Evolutionary conservation across 192 early-diverging fungal species (phyloP), one percentile per base, ranked within the genome.

Genomic region (Dissophora globulifera): DNA sequence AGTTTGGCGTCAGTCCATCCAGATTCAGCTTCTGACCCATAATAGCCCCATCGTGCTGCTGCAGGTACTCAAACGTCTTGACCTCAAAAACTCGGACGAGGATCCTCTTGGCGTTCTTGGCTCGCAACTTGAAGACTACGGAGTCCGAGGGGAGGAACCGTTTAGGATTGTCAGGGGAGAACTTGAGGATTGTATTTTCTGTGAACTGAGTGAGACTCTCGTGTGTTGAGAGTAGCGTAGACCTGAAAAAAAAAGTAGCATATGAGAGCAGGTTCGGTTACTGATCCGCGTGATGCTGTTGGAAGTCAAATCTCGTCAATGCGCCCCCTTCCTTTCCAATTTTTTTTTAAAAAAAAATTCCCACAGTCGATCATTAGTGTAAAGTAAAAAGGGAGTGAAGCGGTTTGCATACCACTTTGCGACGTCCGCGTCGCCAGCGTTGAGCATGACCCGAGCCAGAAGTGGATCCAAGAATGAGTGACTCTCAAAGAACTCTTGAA

Each of bases 1-100:
- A 83, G 50, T 78, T 78, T 26, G 84, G 82, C 1, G 72, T 80
- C 43, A 85, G 47, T 33, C 84, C 82, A 60, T 85, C 82, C 41
- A 85, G 46, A 35, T 76, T 81, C 51, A 65, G 56, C 20, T 38
- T 49, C 63, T 52, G 43, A 4, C 41, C 69, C 22, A 50, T 43
- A 20, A 42, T 23, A 0, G 25, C 26, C 12, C 19, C 51, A 11
- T 32, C 50, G 38, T 75, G 57, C 20, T 76, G 53, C 29, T 41
- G 67, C 13, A 78, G 79, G 32, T 83, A 85, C 45, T 80, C 79
- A 19, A 78, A 80, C 4, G 78, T 78, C 54, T 85, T 79, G 48
- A 85, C 58, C 19, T 67, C 72, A 55, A 79, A 85, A 0, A 83
- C 78, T 13, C 84, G 72, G 11, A 85, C 54, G 16, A 79, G 59